Evolutionary conservation across 208 protist species (phyloP).

Genomic region (Wallacemonas sp.): DNA sequence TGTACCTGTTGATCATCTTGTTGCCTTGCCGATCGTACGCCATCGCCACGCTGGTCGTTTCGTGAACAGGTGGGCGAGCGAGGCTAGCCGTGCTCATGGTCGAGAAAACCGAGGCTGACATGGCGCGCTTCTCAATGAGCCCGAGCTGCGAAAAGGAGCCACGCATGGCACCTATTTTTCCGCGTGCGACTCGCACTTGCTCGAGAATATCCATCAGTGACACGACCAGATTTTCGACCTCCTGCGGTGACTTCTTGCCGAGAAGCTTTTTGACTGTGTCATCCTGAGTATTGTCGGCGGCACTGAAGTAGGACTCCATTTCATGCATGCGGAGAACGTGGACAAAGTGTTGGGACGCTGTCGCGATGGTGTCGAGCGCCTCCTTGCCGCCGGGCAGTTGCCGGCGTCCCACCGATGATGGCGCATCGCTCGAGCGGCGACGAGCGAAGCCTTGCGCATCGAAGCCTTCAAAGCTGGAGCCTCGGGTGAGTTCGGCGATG

Average conservation of each 20-base stretch:
- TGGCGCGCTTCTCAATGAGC: background rate
- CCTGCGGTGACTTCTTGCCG: slow-evolving; percentile 11
- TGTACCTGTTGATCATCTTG: slow-evolving; percentile 74
- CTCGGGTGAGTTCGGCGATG: background rate
- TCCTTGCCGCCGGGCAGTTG: background rate
- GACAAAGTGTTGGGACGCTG: slow-evolving; percentile 41
- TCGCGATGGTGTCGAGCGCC: slow-evolving; percentile 27
- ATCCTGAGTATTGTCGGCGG: slow-evolving; percentile 4
- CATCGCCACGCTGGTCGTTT: slow-evolving; percentile 49
- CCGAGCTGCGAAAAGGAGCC: slow-evolving; percentile 8
- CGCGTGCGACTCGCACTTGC: slow-evolving; percentile 25
- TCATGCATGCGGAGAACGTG: slow-evolving; percentile 46
- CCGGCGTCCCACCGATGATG: background rate
- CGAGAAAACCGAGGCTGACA: slow-evolving; percentile 32
- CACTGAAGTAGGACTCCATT: slow-evolving; percentile 35
- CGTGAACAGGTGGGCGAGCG: slow-evolving; percentile 48
- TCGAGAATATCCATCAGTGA: slow-evolving; percentile 47
- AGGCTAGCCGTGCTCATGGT: slow-evolving; percentile 51
- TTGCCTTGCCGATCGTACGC: slow-evolving; percentile 59
- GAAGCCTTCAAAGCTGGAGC: slow-evolving; percentile 8
- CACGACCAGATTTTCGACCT: slow-evolving; percentile 34
- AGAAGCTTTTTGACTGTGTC: slow-evolving; percentile 20
- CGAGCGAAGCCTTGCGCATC: slow-evolving; percentile 1
- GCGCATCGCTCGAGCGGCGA: background rate
- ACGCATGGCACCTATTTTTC: slow-evolving; percentile 7